These are phyloP conservation scores for Clavispora asparagi DNA, from an alignment of 805 yeast genomes.

Conservation along the genomic window DNA sequence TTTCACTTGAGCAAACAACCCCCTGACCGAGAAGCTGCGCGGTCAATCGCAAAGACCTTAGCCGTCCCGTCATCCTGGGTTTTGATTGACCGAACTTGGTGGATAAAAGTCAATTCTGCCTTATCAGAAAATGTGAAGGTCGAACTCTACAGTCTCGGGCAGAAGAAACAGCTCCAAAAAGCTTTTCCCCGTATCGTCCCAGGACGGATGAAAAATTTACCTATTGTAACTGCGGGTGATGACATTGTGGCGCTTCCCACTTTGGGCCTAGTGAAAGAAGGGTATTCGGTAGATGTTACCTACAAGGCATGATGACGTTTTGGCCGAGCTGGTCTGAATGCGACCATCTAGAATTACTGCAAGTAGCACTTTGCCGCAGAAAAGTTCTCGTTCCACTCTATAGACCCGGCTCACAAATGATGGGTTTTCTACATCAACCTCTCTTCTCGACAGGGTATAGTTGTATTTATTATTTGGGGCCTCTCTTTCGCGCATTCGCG, in stretches of 20 bases:
- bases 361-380: too few relatives aligned
- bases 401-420: too few relatives aligned
- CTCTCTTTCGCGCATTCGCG: too few relatives aligned
- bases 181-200: constrained; percentile 1
- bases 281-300: not conserved
- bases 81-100: constrained; percentile 12
- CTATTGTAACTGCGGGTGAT: not conserved
- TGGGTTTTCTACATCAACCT: too few relatives aligned
- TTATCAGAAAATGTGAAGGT: not conserved
- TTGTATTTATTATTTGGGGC: too few relatives aligned
- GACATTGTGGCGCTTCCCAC: not conserved
- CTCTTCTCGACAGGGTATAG: too few relatives aligned
- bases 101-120: constrained; percentile 5
- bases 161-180: not conserved
- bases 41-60: not conserved
- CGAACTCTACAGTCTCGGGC: not conserved
- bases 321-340: not conserved
- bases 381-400: too few relatives aligned
- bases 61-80: constrained; percentile 3
- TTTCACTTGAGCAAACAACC: constrained; percentile 5
- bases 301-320: not conserved
- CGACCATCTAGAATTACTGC: not conserved
- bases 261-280: not conserved
- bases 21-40: constrained; percentile 1
- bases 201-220: not conserved